These are phyloP conservation scores for Rasamsonia emersonii DNA, from an alignment of 2,329 filamentous ascomycete genomes.

Conservation along the genomic window DNA sequence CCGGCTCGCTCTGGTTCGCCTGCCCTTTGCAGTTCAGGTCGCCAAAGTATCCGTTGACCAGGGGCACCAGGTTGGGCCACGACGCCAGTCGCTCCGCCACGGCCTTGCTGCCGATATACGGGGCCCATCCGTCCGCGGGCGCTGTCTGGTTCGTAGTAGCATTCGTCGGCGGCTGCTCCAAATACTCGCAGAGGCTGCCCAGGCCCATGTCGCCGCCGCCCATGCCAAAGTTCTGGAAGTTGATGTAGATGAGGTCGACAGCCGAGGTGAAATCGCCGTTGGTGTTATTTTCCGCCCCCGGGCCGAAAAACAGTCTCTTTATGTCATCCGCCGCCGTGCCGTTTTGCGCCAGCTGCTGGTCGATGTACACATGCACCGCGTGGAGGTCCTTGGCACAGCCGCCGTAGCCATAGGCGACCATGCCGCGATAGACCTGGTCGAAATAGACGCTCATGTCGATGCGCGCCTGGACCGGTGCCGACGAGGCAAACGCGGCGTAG, in stretches of 20 bases:
- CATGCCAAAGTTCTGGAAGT: slow-evolving; percentile 38
- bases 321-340: slow-evolving; percentile 27
- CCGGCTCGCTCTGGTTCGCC: slow-evolving; percentile 12
- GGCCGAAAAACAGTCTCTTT: slow-evolving; percentile 42
- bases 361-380: slow-evolving; percentile 42
- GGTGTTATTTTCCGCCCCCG: slow-evolving; percentile 36
- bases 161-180: slow-evolving; percentile 35
- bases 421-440: slow-evolving; percentile 41
- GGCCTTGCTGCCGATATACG: slow-evolving; percentile 31
- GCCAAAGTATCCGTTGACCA: slow-evolving; percentile 33
- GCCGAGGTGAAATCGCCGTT: slow-evolving; percentile 42
- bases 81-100: slow-evolving; percentile 34
- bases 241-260: slow-evolving; percentile 30
- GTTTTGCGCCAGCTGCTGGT: slow-evolving; percentile 33
- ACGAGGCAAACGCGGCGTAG: slow-evolving; percentile 33
- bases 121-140: slow-evolving; percentile 33
- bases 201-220: slow-evolving; percentile 28
- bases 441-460: slow-evolving; percentile 45
- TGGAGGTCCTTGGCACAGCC: slow-evolving; percentile 45
- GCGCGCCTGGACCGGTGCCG: slow-evolving; percentile 38
- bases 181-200: slow-evolving; percentile 37
- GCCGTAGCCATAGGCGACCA: slow-evolving; percentile 40
- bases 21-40: slow-evolving; percentile 33
- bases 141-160: slow-evolving; percentile 26
- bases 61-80: slow-evolving; percentile 27